A percentile compares a stretch with the other conserved stretches of the same genome.
These are phyloP conservation scores for Trichomonascaceae sp. DNA, from an alignment of 1,139 yeast genomes.

Conservation along the genomic window DNA sequence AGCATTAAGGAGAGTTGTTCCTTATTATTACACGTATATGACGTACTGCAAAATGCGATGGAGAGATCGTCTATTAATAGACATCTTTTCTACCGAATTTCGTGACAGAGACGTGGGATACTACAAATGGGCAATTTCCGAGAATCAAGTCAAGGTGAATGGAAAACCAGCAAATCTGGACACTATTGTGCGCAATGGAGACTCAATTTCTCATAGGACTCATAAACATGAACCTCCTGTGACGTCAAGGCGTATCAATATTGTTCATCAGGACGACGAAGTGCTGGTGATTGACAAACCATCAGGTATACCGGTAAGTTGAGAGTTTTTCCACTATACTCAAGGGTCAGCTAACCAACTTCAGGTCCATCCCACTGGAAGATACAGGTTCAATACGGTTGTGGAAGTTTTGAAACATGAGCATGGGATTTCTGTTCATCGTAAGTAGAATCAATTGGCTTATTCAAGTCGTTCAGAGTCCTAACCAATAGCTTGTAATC, in stretches of 20 bases:
- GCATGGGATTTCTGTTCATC: slow-evolving; percentile 59
- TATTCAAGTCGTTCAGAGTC: background rate
- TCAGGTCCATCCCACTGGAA: slow-evolving; percentile 81
- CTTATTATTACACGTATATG: slow-evolving; percentile 82
- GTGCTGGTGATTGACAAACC: slow-evolving; percentile 89
- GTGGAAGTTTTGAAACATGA: slow-evolving; percentile 77
- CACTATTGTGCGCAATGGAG: slow-evolving; percentile 72
- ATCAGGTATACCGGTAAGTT: slow-evolving; percentile 75
- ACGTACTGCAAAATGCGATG: slow-evolving; percentile 91
- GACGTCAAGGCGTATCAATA: slow-evolving; percentile 58
- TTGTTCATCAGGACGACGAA: slow-evolving; percentile 74
- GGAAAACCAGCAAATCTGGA: slow-evolving; percentile 58
- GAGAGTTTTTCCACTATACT: background rate
- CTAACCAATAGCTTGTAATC: slow-evolving; percentile 53
- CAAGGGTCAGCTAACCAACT: slow-evolving; percentile 1
- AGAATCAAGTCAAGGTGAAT: slow-evolving; percentile 72
- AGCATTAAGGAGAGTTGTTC: slow-evolving; percentile 61
- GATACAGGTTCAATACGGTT: slow-evolving; percentile 80
- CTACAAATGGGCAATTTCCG: slow-evolving; percentile 59
- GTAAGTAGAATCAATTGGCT: slow-evolving; percentile 22
- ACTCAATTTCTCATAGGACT: slow-evolving; percentile 70
- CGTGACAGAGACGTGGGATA: slow-evolving; percentile 69
- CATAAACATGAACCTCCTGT: slow-evolving; percentile 94
- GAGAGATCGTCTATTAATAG: slow-evolving; percentile 74
- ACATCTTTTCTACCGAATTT: slow-evolving; percentile 77